Conservation (phyloP, 73 alveolate species). For the Tetrahymena elliotti region DNA sequence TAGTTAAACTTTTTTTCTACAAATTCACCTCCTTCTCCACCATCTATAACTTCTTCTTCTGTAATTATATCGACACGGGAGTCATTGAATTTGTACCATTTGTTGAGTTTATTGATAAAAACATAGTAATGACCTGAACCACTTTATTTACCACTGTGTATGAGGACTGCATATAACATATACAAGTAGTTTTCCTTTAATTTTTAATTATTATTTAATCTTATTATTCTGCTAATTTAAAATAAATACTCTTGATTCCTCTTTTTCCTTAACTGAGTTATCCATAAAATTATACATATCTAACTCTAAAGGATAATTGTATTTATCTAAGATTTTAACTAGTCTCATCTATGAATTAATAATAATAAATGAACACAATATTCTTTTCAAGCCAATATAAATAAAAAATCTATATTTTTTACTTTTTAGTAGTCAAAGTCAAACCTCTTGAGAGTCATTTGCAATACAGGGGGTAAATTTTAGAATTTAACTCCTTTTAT, state of each 20-base stretch:
- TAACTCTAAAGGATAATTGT: not conserved
- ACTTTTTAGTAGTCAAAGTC: not conserved
- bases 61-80: not conserved
- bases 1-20: not conserved
- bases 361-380: not conserved
- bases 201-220: not conserved
- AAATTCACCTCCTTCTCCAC: not conserved
- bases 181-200: not conserved
- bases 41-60: not conserved
- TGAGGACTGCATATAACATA: not conserved
- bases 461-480: not conserved
- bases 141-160: not conserved
- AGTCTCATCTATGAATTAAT: not conserved
- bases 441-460: not conserved
- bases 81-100: not conserved
- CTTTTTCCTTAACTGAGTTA: not conserved
- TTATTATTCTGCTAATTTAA: no score
- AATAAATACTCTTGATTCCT: not conserved
- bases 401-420: not conserved
- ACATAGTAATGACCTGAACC: not conserved
- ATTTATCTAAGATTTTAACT: not conserved
- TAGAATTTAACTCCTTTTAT: not conserved
- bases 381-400: not conserved
- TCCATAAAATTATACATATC: not conserved
- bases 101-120: not conserved